Conservation (phyloP, 768 basidiomycete species). For the Pulveroboletus sp. region DNA sequence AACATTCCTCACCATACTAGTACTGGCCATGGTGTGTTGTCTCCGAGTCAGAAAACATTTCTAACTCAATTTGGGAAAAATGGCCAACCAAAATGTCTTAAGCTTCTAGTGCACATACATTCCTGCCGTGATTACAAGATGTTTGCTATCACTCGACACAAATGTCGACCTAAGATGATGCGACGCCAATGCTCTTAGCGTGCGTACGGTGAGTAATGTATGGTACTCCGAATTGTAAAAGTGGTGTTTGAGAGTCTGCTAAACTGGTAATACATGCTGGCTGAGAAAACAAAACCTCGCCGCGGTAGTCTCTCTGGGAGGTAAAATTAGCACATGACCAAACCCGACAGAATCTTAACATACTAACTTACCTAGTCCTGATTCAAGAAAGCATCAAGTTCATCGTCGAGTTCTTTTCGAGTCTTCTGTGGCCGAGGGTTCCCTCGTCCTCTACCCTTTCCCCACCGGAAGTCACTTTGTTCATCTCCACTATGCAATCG, state of each 20-base stretch:
- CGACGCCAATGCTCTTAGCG: too few relatives aligned
- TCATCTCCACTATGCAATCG: conserved; percentile 22
- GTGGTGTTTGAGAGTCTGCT: conserved; percentile 12
- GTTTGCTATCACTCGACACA: too few relatives aligned
- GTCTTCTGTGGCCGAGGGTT: conserved; percentile 50
- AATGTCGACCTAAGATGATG: too few relatives aligned
- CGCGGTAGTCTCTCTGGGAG: background rate
- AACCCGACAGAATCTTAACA: background rate
- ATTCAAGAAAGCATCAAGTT: conserved; percentile 76
- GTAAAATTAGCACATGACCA: conserved; percentile 3
- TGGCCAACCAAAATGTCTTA: too few relatives aligned
- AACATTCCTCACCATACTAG: conserved; percentile 7
- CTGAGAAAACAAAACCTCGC: background rate
- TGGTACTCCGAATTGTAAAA: background rate
- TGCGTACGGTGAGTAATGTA: background rate
- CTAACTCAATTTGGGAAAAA: conserved; percentile 10
- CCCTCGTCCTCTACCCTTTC: conserved; percentile 37
- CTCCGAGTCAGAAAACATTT: too few relatives aligned
- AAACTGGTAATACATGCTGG: conserved; percentile 4
- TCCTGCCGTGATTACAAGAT: too few relatives aligned
- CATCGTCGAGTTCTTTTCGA: conserved; percentile 78
- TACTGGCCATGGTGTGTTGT: too few relatives aligned
- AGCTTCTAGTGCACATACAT: too few relatives aligned
- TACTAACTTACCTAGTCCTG: conserved; percentile 34
- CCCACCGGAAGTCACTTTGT: conserved; percentile 24